Base-by-base conservation (phyloP, 2,329 filamentous ascomycete genomes). In the Anthostomella pinea region DNA sequence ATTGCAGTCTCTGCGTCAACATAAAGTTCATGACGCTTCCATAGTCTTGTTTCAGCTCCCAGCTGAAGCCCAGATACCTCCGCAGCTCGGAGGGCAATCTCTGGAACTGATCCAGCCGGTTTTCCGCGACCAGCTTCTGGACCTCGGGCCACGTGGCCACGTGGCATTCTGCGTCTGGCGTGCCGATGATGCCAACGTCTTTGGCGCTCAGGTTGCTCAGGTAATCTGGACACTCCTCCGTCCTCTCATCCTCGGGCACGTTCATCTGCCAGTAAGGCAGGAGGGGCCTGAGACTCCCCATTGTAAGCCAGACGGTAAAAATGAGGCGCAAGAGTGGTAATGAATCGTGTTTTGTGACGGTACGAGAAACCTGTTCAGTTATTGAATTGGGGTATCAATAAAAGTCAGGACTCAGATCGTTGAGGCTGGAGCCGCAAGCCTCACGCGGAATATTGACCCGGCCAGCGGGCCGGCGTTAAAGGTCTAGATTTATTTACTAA, bases 191-290 rank as follows among this genome's bases (percentile, higher is more conserved):
- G 26, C 60, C 57, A 10, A 72, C 68, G 59, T 94, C 86, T 64
- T 93, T 94, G 28, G 69, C 66, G 32, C 69, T 73, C 37, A 83
- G 66, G 47, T 77, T 69, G 33, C 57, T 62, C 23, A 96, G 75
- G 57, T 79, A 93, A 5, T 75, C 71, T 0, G 90, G 90, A 55
- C 89, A 95, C 35, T 80, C 69, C 3, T 63, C 51, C 0, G 81
- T 79, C 58, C 82, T 78, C 45, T 83, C 65, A 17, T 69, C 59
- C 22, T 67, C 63, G 0, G 85, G 79, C 11, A 94, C 67, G 60
- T 95, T 95, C 62, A 85, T 73, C 45, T 91, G 83, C 89, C 89
- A 95, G 68, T 84, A 95, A 0, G 84, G 82, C 50, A 67, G 33
- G 16, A 32, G 31, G 10, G 13, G 29, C 8, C 25, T 27, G 41